A percentile compares a stretch with the other conserved stretches of the same genome.
Evolutionary conservation across 1,139 yeast genomes (phyloP).

Genomic region (Hyphopichia buzzinii): DNA sequence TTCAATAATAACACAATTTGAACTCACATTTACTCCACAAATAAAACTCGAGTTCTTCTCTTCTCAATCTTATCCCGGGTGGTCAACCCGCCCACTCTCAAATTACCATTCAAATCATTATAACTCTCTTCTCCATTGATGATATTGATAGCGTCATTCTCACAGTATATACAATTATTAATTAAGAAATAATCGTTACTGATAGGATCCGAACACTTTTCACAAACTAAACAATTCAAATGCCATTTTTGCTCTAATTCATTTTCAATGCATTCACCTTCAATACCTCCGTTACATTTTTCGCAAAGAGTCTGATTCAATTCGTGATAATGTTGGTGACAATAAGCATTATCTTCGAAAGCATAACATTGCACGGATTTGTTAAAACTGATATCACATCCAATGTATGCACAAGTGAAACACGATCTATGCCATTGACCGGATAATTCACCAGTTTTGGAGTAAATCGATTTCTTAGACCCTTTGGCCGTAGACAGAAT

Average conservation of each 20-base stretch:
- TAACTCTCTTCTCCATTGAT: constrained; percentile 21
- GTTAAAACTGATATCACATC: constrained; percentile 56
- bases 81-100: constrained; percentile 21
- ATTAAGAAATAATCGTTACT: constrained; percentile 55
- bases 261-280: constrained; percentile 86
- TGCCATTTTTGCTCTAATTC: constrained; percentile 69
- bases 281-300: constrained; percentile 72
- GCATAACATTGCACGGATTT: constrained; percentile 77
- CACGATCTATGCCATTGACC: constrained; percentile 96
- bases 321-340: constrained; percentile 77
- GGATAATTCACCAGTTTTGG: constrained; percentile 75
- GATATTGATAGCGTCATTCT: constrained; percentile 35
- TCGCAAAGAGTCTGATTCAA: constrained; percentile 74
- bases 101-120: constrained; percentile 21
- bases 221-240: constrained; percentile 58
- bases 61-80: constrained; percentile 40
- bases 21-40: constrained; percentile 23
- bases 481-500: constrained; percentile 52
- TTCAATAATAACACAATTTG: too few relatives aligned
- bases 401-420: constrained; percentile 58
- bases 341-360: constrained; percentile 73
- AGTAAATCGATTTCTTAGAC: constrained; percentile 50
- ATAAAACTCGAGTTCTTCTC: constrained; percentile 44
- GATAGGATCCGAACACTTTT: constrained; percentile 47
- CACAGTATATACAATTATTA: constrained; percentile 53